Conservation (phyloP, 2,329 filamentous ascomycete species). For the Xylariaceae sp. region DNA sequence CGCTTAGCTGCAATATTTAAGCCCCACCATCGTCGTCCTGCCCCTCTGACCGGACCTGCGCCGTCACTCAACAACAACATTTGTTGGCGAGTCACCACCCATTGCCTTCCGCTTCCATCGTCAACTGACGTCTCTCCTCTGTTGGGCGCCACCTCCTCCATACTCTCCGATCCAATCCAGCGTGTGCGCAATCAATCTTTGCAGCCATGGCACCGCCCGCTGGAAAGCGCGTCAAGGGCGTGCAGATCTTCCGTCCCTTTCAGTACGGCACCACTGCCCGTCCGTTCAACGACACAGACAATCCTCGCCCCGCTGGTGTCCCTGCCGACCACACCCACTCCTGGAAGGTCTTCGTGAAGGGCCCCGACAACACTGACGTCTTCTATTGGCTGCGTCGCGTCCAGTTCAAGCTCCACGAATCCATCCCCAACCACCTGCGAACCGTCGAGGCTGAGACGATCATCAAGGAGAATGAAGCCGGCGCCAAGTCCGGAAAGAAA, state of each 20-base stretch:
- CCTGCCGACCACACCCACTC: conserved; percentile 93
- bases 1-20: too few relatives aligned
- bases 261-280: conserved; percentile 77
- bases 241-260: conserved; percentile 61
- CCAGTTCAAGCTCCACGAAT: conserved; percentile 97
- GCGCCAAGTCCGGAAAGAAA: conserved; percentile 38
- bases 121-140: too few relatives aligned
- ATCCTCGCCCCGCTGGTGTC: conserved; percentile 71
- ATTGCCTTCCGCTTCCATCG: too few relatives aligned
- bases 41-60: too few relatives aligned
- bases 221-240: conserved; percentile 62
- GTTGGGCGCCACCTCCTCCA: too few relatives aligned
- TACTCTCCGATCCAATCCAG: too few relatives aligned
- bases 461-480: conserved; percentile 26
- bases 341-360: conserved; percentile 92
- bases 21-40: too few relatives aligned
- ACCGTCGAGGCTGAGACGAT: conserved; percentile 47
- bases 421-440: conserved; percentile 85
- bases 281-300: conserved; percentile 71
- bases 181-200: too few relatives aligned
- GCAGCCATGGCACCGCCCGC: conserved; percentile 55
- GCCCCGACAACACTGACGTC: conserved; percentile 83
- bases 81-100: too few relatives aligned
- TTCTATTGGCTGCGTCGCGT: conserved; percentile 96
- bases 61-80: too few relatives aligned